A percentile compares a stretch with the other conserved stretches of the same genome.
phyloP scores from a whole-genome alignment of 176 grass and related monocot species.

The Aegilops tauschii region DNA sequence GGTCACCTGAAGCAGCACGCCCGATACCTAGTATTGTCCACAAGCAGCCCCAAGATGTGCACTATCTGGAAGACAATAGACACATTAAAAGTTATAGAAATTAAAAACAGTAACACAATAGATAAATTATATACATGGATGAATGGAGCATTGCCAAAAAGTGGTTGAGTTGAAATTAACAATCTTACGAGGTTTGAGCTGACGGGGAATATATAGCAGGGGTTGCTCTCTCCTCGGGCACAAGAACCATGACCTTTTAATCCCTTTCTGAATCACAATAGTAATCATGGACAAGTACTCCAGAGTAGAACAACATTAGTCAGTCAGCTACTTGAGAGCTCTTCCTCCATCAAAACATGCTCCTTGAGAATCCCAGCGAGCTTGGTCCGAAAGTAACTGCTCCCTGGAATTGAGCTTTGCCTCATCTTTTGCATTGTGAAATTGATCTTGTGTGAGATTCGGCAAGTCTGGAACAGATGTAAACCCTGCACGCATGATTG shows the following conservation, averaged over 20 bases:
- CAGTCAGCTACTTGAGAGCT: background rate
- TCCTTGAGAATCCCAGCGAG: too few relatives aligned
- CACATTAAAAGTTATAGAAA: background rate
- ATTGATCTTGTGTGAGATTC: background rate
- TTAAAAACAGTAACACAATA: background rate
- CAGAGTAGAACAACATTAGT: too few relatives aligned
- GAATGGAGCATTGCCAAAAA: background rate
- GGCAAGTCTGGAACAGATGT: background rate
- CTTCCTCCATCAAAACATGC: background rate
- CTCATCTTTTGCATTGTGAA: background rate
- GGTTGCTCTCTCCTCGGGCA: too few relatives aligned
- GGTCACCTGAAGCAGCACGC: too few relatives aligned
- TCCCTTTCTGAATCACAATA: too few relatives aligned
- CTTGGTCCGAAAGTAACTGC: background rate
- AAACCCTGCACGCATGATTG: background rate
- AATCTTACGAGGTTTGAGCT: too few relatives aligned
- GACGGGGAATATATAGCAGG: too few relatives aligned
- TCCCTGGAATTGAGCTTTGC: background rate
- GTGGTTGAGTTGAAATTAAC: too few relatives aligned
- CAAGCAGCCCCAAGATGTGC: background rate
- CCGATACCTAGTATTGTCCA: too few relatives aligned
- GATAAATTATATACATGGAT: background rate
- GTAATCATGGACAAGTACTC: too few relatives aligned
- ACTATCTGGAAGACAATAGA: background rate
- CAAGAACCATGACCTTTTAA: too few relatives aligned